Conservation (phyloP, 305 asterid species). For the Andrographis paniculata region DNA sequence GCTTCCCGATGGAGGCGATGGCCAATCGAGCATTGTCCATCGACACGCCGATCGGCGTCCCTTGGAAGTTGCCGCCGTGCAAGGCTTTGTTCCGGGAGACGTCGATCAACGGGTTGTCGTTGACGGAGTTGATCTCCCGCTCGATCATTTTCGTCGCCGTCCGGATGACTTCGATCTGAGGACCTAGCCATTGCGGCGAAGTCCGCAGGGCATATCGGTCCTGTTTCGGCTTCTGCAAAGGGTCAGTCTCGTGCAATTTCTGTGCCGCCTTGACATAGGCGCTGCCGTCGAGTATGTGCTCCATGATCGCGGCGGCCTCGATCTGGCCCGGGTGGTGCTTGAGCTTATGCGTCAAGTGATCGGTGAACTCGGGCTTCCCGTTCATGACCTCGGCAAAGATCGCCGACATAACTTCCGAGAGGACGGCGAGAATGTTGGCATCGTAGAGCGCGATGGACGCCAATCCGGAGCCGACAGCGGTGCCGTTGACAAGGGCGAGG, state of each 20-base stretch:
- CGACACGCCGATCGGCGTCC: constrained; percentile 68
- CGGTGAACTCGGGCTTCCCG: constrained; percentile 78
- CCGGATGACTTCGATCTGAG: constrained; percentile 67
- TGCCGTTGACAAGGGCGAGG: constrained; percentile 74
- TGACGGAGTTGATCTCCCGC: constrained; percentile 65
- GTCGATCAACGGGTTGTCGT: constrained; percentile 69
- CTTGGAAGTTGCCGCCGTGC: constrained; percentile 81
- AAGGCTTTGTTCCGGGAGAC: constrained; percentile 66
- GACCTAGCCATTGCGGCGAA: constrained; percentile 80
- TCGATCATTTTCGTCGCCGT: constrained; percentile 65
- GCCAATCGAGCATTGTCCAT: constrained; percentile 73
- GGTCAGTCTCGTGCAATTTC: constrained; percentile 50
- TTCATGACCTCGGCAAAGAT: constrained; percentile 80
- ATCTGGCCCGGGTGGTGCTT: constrained; percentile 89
- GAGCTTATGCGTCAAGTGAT: constrained; percentile 66
- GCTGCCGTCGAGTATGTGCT: constrained; percentile 62
- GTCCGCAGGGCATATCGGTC: constrained; percentile 70
- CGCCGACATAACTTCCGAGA: constrained; percentile 59
- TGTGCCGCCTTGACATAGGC: constrained; percentile 51
- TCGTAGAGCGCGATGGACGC: constrained; percentile 71
- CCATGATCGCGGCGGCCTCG: constrained; percentile 84
- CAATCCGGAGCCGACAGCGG: constrained; percentile 81
- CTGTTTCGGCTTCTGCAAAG: constrained; percentile 62
- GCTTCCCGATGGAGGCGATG: constrained; percentile 57
- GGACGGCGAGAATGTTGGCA: constrained; percentile 47